phyloP scores from a whole-genome alignment of 192 early-diverging fungal species.

The Umbelopsis sp. region DNA sequence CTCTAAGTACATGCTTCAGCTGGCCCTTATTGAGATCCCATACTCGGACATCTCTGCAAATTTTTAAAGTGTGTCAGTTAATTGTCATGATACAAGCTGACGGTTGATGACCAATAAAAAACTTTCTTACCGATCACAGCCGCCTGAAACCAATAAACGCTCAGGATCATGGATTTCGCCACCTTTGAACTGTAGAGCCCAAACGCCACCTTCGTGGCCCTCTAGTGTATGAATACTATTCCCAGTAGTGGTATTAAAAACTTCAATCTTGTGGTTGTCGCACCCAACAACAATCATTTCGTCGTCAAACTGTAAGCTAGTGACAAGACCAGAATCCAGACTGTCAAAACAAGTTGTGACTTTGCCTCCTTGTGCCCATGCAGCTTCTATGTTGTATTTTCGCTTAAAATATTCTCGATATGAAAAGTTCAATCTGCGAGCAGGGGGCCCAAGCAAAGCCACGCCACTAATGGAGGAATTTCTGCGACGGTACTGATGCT shows the following conservation, averaged over 20 bases:
- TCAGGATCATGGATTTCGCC: conserved; percentile 45
- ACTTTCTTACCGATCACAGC: conserved; percentile 81
- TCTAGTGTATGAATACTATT: conserved; percentile 68
- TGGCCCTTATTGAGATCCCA: conserved; percentile 91
- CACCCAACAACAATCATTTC: conserved; percentile 93
- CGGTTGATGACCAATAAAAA: neutral
- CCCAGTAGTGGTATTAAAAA: conserved; percentile 86
- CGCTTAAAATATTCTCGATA: conserved; percentile 60
- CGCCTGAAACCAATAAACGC: conserved; percentile 88
- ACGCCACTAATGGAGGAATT: conserved; percentile 38
- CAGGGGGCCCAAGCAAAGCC: conserved; percentile 32
- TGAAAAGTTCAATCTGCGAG: conserved; percentile 29
- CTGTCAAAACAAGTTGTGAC: conserved; percentile 57
- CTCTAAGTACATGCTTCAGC: conserved; percentile 89
- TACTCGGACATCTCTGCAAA: conserved; percentile 77
- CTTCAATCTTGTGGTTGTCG: conserved; percentile 91
- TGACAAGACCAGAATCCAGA: conserved; percentile 72
- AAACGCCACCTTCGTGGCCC: conserved; percentile 95
- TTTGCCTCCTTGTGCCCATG: conserved; percentile 53
- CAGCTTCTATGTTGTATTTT: conserved; percentile 51
- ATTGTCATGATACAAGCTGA: neutral
- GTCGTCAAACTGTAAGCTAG: conserved; percentile 95
- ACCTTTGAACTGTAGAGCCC: conserved; percentile 83
- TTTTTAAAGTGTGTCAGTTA: neutral
- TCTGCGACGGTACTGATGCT: conserved; percentile 39